phyloP scores from a whole-genome alignment of 1,284 basidiomycete genomes.

The Cryptococcus sp. region DNA sequence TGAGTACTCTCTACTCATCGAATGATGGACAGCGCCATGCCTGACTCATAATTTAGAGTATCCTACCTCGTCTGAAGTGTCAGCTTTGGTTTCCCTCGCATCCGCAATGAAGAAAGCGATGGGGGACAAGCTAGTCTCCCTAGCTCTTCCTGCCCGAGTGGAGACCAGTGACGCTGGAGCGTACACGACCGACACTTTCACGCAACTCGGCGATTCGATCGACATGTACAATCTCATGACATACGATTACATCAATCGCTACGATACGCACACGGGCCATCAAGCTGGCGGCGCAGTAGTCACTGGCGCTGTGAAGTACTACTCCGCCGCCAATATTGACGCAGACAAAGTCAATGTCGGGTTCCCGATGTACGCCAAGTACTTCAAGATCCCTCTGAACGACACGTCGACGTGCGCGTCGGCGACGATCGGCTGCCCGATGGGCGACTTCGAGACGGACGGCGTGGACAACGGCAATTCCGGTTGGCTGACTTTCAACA shows the following conservation, averaged over 20 bases:
- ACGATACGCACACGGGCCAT: slow-evolving; percentile 21
- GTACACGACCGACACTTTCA: slow-evolving; percentile 14
- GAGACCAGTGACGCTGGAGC: slow-evolving; percentile 13
- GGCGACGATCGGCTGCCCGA: slow-evolving; percentile 24
- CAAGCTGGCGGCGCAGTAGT: slow-evolving; percentile 27
- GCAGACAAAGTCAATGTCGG: slow-evolving; percentile 30
- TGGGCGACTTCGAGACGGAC: slow-evolving; percentile 20
- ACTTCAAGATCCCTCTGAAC: slow-evolving; percentile 26
- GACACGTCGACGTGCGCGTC: slow-evolving; percentile 6
- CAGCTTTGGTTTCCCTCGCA: slow-evolving; percentile 16
- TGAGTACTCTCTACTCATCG: slow-evolving; percentile 10
- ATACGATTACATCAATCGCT: slow-evolving; percentile 31
- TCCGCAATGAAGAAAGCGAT: slow-evolving; percentile 15
- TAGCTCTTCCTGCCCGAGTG: slow-evolving; percentile 21
- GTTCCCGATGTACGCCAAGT: slow-evolving; percentile 38
- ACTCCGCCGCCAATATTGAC: slow-evolving; percentile 16
- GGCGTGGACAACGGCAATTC: slow-evolving; percentile 23
- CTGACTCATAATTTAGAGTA: slow-evolving; percentile 9
- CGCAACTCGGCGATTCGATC: slow-evolving; percentile 18
- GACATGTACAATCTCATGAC: slow-evolving; percentile 40
- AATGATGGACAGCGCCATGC: neutral
- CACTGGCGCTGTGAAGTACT: slow-evolving; percentile 18
- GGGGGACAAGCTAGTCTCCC: slow-evolving; percentile 17
- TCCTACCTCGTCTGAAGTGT: slow-evolving; percentile 9
- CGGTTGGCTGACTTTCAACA: slow-evolving; percentile 21